Percentiles rank a stretch among this genome's conserved stretches.
phyloP scores from a whole-genome alignment of 1,284 basidiomycete species.

The Gomphus bonarii region DNA sequence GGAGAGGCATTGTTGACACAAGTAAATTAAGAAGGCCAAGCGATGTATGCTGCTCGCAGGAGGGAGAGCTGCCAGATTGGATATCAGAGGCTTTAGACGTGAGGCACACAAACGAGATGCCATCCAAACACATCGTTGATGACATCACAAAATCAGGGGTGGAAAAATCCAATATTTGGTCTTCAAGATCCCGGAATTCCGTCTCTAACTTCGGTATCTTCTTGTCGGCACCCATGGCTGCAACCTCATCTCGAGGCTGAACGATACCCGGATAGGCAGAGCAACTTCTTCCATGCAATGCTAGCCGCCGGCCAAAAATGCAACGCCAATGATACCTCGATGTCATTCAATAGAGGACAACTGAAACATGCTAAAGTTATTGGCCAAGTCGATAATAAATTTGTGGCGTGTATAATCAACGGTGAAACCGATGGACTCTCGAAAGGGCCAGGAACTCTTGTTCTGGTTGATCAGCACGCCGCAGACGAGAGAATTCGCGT shows the following conservation, averaged over 20 bases:
- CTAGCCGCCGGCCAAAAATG: not conserved
- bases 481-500: slow-evolving; percentile 89
- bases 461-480: slow-evolving; percentile 91
- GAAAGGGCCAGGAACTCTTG: slow-evolving; percentile 26
- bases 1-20: slow-evolving; percentile 19
- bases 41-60: not conserved
- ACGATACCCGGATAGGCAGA: not conserved
- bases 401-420: slow-evolving; percentile 57
- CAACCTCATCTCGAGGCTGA: not conserved
- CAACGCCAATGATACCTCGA: slow-evolving; percentile 1
- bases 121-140: not conserved
- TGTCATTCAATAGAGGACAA: slow-evolving; percentile 37
- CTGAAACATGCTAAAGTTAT: slow-evolving; percentile 50
- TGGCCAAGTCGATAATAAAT: slow-evolving; percentile 83
- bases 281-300: not conserved
- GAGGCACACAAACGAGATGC: slow-evolving; percentile 12
- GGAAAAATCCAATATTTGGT: slow-evolving; percentile 17
- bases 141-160: slow-evolving; percentile 9
- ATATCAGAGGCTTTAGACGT: slow-evolving; percentile 40
- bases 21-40: slow-evolving; percentile 15
- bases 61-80: slow-evolving; percentile 35
- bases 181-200: not conserved
- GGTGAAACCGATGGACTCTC: slow-evolving; percentile 14
- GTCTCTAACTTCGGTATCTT: not conserved
- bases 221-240: not conserved